Evolutionary conservation across 345 rosid genomes (phyloP).

Genomic region (Toxicodendron radicans): DNA sequence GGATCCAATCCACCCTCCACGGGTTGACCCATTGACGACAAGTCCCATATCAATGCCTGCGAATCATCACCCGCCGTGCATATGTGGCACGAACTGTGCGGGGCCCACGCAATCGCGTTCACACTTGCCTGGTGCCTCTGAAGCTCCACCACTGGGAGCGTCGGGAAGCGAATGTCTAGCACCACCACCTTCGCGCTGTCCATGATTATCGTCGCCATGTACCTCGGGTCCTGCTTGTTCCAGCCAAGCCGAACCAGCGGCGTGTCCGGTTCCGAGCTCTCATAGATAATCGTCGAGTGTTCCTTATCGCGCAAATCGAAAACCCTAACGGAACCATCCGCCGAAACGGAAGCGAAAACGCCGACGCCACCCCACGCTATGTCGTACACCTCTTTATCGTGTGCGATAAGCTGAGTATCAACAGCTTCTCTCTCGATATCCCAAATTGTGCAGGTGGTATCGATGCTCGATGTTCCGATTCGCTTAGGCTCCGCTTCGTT

Average conservation of each 20-base stretch:
- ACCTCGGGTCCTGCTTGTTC: constrained; percentile 99
- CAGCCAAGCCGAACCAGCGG: constrained; percentile 90
- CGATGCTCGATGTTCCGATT: constrained; percentile 87
- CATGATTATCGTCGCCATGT: constrained; percentile 96
- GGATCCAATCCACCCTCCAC: constrained; percentile 97
- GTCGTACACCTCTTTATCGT: constrained; percentile 95
- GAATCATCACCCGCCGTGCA: constrained; percentile 98
- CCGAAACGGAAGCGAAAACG: constrained; percentile 90
- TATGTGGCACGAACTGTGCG: constrained; percentile 92
- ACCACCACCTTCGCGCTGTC: constrained; percentile 94
- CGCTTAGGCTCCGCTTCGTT: constrained; percentile 94
- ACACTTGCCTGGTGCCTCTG: constrained; percentile 91
- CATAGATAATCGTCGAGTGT: constrained; percentile 89
- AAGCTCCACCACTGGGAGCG: constrained; percentile 88
- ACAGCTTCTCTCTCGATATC: constrained; percentile 88
- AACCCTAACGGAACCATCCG: constrained; percentile 89
- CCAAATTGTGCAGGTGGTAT: constrained; percentile 95
- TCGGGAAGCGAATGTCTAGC: constrained; percentile 87
- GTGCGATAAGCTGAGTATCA: constrained; percentile 94
- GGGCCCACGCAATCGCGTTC: constrained; percentile 98
- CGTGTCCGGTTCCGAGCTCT: constrained; percentile 90
- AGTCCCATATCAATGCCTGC: constrained; percentile 96
- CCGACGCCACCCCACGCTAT: constrained; percentile 98
- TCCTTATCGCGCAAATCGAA: constrained; percentile 89
- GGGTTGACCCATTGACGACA: constrained; percentile 92